A percentile compares a stretch with the other conserved stretches of the same genome.
Conservation (phyloP, 805 yeast species). For the Zygoascus bituminiphila region DNA sequence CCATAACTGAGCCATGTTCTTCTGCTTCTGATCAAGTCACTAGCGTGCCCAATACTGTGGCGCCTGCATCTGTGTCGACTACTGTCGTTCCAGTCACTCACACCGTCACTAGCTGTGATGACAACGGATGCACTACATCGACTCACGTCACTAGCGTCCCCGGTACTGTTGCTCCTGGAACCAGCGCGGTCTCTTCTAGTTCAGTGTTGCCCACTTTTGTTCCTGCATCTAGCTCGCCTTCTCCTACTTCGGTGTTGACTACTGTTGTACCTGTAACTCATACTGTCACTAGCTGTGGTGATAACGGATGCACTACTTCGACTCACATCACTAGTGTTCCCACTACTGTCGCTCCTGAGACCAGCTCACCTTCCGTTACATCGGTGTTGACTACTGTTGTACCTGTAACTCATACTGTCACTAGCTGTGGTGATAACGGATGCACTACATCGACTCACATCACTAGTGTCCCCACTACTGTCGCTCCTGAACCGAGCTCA, state of each 20-base stretch:
- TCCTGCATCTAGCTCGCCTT: neutral
- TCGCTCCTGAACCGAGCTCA: neutral
- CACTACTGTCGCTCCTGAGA: neutral
- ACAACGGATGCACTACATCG: neutral
- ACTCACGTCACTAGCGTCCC: neutral
- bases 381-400: neutral
- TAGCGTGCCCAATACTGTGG: neutral
- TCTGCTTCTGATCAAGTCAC: neutral
- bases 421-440: neutral
- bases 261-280: constrained; percentile 1
- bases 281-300: constrained; percentile 1
- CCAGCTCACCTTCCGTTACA: neutral
- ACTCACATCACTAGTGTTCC: neutral
- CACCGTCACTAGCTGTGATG: neutral
- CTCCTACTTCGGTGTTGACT: neutral
- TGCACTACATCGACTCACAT: neutral
- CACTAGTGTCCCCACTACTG: constrained; percentile 1
- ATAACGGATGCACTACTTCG: neutral
- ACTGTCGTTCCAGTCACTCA: neutral
- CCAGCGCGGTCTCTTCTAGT: neutral
- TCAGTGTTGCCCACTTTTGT: neutral
- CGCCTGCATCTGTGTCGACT: neutral
- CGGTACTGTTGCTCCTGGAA: neutral
- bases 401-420: neutral
- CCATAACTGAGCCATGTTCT: neutral